A percentile compares a stretch with the other conserved stretches of the same genome.
These are phyloP conservation scores for Rhynchospora tenuis DNA, from an alignment of 176 grass and related monocot genomes.

Conservation along the genomic window DNA sequence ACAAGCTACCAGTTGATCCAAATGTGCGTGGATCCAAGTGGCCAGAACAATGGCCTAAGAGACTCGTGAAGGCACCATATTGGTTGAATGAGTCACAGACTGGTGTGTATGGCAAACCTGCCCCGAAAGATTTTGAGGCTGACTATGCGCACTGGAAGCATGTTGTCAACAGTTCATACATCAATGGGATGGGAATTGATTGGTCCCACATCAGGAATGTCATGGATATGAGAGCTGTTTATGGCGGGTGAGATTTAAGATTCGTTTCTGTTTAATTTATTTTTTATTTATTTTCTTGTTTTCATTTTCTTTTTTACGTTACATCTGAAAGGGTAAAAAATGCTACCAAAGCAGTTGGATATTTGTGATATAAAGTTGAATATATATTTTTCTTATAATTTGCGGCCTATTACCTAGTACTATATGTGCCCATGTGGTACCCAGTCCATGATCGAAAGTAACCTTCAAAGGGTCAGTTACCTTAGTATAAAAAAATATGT, in stretches of 20 bases:
- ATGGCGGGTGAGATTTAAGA: constrained; percentile 59
- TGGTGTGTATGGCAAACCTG: constrained; percentile 88
- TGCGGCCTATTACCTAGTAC: background rate
- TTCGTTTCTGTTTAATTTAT: background rate
- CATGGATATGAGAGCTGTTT: constrained; percentile 96
- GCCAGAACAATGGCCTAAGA: constrained; percentile 68
- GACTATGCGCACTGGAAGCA: constrained; percentile 71
- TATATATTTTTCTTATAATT: background rate
- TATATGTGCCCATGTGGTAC: background rate
- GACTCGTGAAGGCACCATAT: constrained; percentile 46
- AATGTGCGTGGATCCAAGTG: constrained; percentile 43
- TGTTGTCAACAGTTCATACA: constrained; percentile 59
- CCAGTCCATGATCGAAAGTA: background rate
- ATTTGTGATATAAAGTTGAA: constrained; percentile 18
- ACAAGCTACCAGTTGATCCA: constrained; percentile 40
- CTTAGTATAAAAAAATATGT: background rate
- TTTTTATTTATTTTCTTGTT: background rate
- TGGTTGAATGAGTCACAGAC: constrained; percentile 72
- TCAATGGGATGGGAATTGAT: constrained; percentile 75
- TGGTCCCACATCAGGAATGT: constrained; percentile 75
- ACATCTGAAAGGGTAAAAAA: background rate
- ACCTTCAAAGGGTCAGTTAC: background rate
- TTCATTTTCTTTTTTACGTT: background rate
- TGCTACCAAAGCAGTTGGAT: background rate
- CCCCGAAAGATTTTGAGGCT: constrained; percentile 63